Conservation (phyloP, 768 basidiomycete species). For the Auriscalpium microsporum region DNA sequence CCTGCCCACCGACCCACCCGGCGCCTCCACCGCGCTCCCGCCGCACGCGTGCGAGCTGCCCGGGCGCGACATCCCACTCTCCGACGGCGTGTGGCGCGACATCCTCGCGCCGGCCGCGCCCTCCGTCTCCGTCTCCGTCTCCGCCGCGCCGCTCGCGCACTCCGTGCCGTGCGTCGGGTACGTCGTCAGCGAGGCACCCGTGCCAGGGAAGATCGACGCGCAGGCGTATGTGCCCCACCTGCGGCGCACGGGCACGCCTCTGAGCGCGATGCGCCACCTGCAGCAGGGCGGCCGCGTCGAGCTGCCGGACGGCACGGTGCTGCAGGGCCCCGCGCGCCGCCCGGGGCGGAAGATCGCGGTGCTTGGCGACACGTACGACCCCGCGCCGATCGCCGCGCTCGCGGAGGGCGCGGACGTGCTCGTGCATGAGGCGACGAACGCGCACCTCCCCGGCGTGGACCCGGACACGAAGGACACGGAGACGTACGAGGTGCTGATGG, state of each 20-base stretch:
- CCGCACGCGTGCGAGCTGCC: conserved; percentile 46
- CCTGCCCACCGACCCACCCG: conserved; percentile 48
- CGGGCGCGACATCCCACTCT: conserved; percentile 57
- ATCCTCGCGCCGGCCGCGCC: conserved; percentile 34
- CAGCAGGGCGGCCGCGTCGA: conserved; percentile 55
- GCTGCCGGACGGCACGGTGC: conserved; percentile 63
- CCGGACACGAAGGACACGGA: conserved; percentile 47
- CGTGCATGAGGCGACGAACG: conserved; percentile 88
- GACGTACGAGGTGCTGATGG: conserved; percentile 52
- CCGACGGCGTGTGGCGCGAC: conserved; percentile 54
- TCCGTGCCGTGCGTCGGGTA: conserved; percentile 79
- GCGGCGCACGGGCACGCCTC: conserved; percentile 59
- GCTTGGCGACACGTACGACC: conserved; percentile 80
- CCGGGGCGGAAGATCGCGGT: conserved; percentile 72
- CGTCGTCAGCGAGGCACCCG: conserved; percentile 58
- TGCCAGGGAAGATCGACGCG: conserved; percentile 74
- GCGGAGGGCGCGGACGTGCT: conserved; percentile 64
- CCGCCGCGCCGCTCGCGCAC: conserved; percentile 72
- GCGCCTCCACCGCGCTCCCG: conserved; percentile 41
- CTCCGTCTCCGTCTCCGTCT: conserved; percentile 49
- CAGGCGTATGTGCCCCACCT: conserved; percentile 58
- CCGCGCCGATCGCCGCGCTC: conserved; percentile 52
- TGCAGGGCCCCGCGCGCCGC: conserved; percentile 57
- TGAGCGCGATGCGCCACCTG: conserved; percentile 57
- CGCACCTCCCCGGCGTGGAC: conserved; percentile 64